Conservation (phyloP, 352 stramenopile species). For the Phytophthora megakarya region DNA sequence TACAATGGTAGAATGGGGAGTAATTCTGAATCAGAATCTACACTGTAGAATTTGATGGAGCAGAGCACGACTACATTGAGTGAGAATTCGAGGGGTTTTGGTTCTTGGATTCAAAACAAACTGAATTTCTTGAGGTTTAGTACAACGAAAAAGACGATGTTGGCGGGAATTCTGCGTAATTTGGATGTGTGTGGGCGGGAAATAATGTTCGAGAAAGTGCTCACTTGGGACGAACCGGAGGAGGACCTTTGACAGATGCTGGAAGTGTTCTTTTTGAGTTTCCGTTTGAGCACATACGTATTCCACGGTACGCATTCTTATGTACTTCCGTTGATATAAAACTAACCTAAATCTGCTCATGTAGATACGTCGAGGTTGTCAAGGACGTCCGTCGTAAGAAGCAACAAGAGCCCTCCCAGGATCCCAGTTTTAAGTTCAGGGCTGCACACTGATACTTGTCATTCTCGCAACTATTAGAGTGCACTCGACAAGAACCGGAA, state of each 20-base stretch:
- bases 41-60: conserved; percentile 29
- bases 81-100: conserved; percentile 23
- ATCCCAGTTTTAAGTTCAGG: conserved; percentile 40
- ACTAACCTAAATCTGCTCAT: not conserved
- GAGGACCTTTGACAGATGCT: conserved; percentile 31
- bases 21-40: conserved; percentile 10
- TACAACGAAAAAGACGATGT: not conserved
- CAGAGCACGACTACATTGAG: conserved; percentile 27
- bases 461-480: conserved; percentile 38
- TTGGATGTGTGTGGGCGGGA: conserved; percentile 33
- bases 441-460: conserved; percentile 42
- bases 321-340: not conserved
- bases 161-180: conserved; percentile 15
- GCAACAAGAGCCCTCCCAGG: conserved; percentile 2
- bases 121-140: conserved; percentile 18
- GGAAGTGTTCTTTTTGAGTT: conserved; percentile 42
- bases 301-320: conserved; percentile 38
- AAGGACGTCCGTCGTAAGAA: conserved; percentile 39
- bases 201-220: conserved; percentile 31
- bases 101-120: conserved; percentile 27
- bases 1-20: conserved; percentile 2
- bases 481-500: conserved; percentile 29
- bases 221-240: conserved; percentile 18
- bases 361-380: conserved; percentile 38
- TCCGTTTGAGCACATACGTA: conserved; percentile 42